Base-by-base conservation (phyloP, 495 filamentous ascomycete species). In the Pseudevernia furfuracea region DNA sequence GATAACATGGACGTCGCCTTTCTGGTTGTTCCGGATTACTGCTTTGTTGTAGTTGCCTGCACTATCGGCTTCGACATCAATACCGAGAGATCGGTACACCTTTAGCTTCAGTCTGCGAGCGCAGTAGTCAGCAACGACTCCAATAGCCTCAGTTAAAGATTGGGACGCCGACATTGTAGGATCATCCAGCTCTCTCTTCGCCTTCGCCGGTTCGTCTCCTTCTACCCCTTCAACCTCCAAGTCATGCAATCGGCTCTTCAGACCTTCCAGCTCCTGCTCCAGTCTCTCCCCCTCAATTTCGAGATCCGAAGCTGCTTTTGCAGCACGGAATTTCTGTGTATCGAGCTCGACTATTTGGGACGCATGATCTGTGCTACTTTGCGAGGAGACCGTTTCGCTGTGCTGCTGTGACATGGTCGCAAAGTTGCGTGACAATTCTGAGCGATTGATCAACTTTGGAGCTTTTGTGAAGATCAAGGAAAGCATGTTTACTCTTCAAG, bases 211-310 rank as follows among this genome's bases (percentile, higher is more conserved):
- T 68, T 84, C 79, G 44, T 81, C 84, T 14, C 84, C 85, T 72
- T 87, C 86, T 8, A 85, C 71, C 4, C 85, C 94, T 74, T 96
- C 90, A 55, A 87, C 75, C 72, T 97, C 94, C 41, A 97, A 74
- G 70, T 91, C 90, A 41, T 89, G 87, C 71, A 97, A 72, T 49
- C 87, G 78, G 58, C 84, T 85, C 67, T 87, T 86, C 62, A 96
- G 76, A 71, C 89, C 84, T 48, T 86, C 89, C 41, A 93, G 76
- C 73, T 97, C 91, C 32, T 84, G 83, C 69, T 92, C 87, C 44
- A 98, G 78, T 4, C 93, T 81, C 75, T 97, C 93, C 37, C 88
- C 87, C 73, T 96, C 92, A 72, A 93, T 92, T 77, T 98, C 94
- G 3, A 93, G 77, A 69, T 97, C 94, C 1, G 85, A 85, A 0